Evolutionary conservation across 139 green algal species (phyloP), one percentile per base, ranked within the genome.

Genomic region (Chlorella vulgaris): DNA sequence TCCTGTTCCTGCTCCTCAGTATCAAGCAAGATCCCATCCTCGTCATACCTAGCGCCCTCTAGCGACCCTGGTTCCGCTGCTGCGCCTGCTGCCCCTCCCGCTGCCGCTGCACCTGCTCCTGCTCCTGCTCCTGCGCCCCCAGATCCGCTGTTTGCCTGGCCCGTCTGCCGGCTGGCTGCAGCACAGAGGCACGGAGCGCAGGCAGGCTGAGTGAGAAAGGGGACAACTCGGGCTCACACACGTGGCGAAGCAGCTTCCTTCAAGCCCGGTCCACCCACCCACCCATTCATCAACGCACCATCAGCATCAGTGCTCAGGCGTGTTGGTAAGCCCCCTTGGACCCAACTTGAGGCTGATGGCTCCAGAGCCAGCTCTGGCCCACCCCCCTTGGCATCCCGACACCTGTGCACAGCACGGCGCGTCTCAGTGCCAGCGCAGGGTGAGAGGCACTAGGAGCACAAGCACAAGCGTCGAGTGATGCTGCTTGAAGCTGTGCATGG

Each of bases 231-330:
- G 40, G 39, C 4, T 18, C 3, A 4, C 51, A 43, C 2, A 38
- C 26, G 22, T 19, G 51, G n/a, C n/a, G n/a, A n/a, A n/a, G n/a
- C n/a, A n/a, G n/a, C n/a, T n/a, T n/a, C 21, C 28, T 6, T 10
- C 3, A 5, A 35, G 33, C 13, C n/a, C 73, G 39, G 51, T 33
- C 24, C 15, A 22, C n/a, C 22, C 51, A 53, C 13, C 13, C 65
- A 50, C 65, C 29, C 39, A 15, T 35, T 4, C 69, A 76, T n/a
- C 21, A 47, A 29, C 65, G 10, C 24, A 47, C n/a, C 36, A 50
- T 83, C 77, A 10, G 76, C 77, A 43, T 83, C 77, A 1, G 77
- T 77, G 66, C 77, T 83, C 35, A 83, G 39, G 0, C 62, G 55
- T 10, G 51, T 58, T 43, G 63, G 60, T 42, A 66, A 33, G n/a